Conservation (phyloP, 164 flowering plant genomes). For the Paratinospora sagittata region DNA sequence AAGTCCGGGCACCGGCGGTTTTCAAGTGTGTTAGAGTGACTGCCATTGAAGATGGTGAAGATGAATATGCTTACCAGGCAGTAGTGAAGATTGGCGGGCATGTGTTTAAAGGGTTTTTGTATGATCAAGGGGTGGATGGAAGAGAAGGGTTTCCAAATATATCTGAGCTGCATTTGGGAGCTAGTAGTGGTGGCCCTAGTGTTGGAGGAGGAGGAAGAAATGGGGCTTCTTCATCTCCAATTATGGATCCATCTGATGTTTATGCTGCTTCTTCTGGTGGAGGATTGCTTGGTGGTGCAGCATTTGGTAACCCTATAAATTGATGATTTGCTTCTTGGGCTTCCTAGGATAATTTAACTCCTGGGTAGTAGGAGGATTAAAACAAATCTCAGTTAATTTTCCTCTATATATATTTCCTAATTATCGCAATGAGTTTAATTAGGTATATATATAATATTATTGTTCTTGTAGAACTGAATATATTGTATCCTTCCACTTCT, state of each 20-base stretch:
- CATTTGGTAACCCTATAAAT: slow-evolving; percentile 60
- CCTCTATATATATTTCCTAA: too few species aligned
- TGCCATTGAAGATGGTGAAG: slow-evolving; percentile 80
- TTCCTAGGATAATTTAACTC: neutral
- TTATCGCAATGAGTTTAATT: neutral
- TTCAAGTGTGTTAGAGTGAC: slow-evolving; percentile 92
- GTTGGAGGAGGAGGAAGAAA: slow-evolving; percentile 29
- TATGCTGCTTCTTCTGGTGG: slow-evolving; percentile 41
- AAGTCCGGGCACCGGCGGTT: slow-evolving; percentile 76
- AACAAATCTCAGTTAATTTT: too few species aligned
- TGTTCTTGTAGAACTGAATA: slow-evolving; percentile 7
- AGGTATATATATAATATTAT: neutral
- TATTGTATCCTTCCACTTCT: neutral
- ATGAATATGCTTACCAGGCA: slow-evolving; percentile 87
- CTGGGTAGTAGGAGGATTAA: too few species aligned
- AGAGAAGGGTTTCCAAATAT: slow-evolving; percentile 63
- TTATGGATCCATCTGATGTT: slow-evolving; percentile 53
- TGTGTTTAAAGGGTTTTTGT: slow-evolving; percentile 80
- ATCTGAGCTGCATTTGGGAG: slow-evolving; percentile 84
- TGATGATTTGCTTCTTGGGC: slow-evolving; percentile 19
- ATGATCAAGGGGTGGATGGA: slow-evolving; percentile 66
- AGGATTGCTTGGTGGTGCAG: slow-evolving; percentile 56
- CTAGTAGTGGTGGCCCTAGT: slow-evolving; percentile 20
- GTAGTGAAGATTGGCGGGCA: slow-evolving; percentile 87
- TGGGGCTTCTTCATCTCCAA: slow-evolving; percentile 41